Evolutionary conservation across 257 asterid species (phyloP).

Genomic region (Handroanthus guayacan): DNA sequence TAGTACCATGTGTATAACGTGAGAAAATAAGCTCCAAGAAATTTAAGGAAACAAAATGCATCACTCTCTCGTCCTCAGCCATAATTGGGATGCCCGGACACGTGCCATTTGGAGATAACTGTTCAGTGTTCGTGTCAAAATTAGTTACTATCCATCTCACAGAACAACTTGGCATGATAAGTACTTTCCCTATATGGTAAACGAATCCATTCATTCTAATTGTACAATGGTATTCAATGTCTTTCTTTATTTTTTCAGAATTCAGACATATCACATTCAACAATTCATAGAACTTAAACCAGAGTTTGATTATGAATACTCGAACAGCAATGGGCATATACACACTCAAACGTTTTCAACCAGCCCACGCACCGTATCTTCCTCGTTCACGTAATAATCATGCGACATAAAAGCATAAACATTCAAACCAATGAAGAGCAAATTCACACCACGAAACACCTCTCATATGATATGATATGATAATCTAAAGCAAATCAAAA

Average conservation of each 20-base stretch:
- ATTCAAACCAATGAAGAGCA: background rate
- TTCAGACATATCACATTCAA: background rate
- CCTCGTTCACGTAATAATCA: background rate
- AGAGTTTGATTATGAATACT: too few species aligned
- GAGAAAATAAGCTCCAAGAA: constrained; percentile 22
- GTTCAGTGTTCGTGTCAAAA: constrained; percentile 6
- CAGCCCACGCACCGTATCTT: too few species aligned
- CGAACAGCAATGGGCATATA: too few species aligned
- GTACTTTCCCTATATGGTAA: constrained; percentile 1
- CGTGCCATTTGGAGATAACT: background rate
- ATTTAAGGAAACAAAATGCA: constrained; percentile 12
- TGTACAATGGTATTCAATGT: background rate
- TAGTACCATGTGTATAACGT: constrained; percentile 12
- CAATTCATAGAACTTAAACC: background rate
- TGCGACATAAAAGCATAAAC: background rate
- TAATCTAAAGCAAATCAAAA: background rate
- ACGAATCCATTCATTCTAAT: constrained; percentile 7
- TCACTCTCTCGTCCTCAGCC: constrained; percentile 13
- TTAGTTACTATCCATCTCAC: background rate
- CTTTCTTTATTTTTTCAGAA: background rate
- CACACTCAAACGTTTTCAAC: too few species aligned
- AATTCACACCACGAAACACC: background rate
- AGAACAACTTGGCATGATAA: constrained; percentile 17
- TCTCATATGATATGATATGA: background rate
- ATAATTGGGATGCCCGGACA: background rate